These are phyloP conservation scores for Mortierella alpina DNA, from an alignment of 192 early-diverging fungal species.

Conservation along the genomic window DNA sequence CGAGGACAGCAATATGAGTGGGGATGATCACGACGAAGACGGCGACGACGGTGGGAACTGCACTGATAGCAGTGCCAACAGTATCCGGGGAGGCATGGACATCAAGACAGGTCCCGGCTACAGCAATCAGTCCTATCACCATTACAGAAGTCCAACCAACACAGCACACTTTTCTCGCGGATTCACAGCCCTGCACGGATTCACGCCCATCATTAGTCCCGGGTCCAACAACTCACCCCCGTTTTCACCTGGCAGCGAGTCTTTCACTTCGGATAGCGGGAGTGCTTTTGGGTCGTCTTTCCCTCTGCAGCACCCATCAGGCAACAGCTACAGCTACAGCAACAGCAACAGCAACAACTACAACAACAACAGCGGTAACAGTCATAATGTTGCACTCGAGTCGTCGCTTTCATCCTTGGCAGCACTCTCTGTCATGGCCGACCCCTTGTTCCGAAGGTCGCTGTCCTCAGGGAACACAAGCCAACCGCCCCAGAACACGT, in stretches of 20 bases:
- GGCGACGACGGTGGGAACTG: neutral
- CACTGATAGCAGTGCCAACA: slow-evolving; percentile 8
- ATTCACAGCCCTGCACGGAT: slow-evolving; percentile 31
- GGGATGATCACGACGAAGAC: neutral
- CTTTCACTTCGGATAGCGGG: slow-evolving; percentile 27
- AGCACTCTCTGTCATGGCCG: slow-evolving; percentile 27
- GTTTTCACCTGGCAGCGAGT: slow-evolving; percentile 17
- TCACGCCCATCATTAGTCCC: slow-evolving; percentile 18
- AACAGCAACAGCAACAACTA: neutral
- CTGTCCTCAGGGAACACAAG: too few species aligned
- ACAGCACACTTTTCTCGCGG: slow-evolving; percentile 16
- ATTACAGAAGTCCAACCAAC: slow-evolving; percentile 18
- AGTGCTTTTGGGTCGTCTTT: slow-evolving; percentile 13
- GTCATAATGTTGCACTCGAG: neutral
- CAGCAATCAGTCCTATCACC: slow-evolving; percentile 17
- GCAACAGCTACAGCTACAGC: slow-evolving; percentile 7
- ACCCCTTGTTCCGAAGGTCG: neutral
- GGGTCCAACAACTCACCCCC: slow-evolving; percentile 6
- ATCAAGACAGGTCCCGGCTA: slow-evolving; percentile 12
- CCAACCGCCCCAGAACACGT: neutral
- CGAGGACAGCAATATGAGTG: slow-evolving; percentile 38
- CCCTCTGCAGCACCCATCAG: slow-evolving; percentile 1
- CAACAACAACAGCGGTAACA: neutral
- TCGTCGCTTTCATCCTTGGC: slow-evolving; percentile 26
- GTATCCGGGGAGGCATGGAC: slow-evolving; percentile 24